phyloP scores from a whole-genome alignment of 306 rosid species.

The Glycyrrhiza uralensis region DNA sequence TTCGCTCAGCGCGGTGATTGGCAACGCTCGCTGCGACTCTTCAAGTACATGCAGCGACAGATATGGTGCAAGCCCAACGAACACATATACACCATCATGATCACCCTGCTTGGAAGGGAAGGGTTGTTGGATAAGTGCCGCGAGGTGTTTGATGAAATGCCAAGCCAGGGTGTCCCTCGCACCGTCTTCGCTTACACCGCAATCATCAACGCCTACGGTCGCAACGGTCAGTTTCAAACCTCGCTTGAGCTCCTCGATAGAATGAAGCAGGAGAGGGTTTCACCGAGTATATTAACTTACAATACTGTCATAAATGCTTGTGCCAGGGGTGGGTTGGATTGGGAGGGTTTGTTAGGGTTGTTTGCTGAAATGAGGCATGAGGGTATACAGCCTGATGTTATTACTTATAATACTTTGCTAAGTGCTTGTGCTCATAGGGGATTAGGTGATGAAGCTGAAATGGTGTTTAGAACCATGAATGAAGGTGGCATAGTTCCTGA shows the following conservation, averaged over 20 bases:
- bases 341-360: constrained; percentile 90
- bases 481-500: constrained; percentile 91
- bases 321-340: constrained; percentile 90
- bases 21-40: constrained; percentile 85
- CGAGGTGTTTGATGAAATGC: constrained; percentile 95
- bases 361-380: constrained; percentile 99
- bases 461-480: constrained; percentile 91
- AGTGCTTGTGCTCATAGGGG: constrained; percentile 85
- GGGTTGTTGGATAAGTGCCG: constrained; percentile 79
- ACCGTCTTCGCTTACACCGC: constrained; percentile 86
- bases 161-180: constrained; percentile 67
- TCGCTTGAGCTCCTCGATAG: constrained; percentile 65
- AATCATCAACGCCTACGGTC: constrained; percentile 87
- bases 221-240: constrained; percentile 69
- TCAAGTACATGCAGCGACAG: constrained; percentile 96
- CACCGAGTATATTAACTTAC: constrained; percentile 76
- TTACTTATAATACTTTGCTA: constrained; percentile 86
- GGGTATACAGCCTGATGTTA: constrained; percentile 82
- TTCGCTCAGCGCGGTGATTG: constrained; percentile 91
- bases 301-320: constrained; percentile 91
- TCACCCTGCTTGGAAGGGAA: constrained; percentile 80
- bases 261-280: constrained; percentile 77
- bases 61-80: constrained; percentile 98
- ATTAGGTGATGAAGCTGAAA: constrained; percentile 86
- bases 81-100: constrained; percentile 82